Conservation (phyloP, 257 asterid species). For the Fraxinus pennsylvanica region DNA sequence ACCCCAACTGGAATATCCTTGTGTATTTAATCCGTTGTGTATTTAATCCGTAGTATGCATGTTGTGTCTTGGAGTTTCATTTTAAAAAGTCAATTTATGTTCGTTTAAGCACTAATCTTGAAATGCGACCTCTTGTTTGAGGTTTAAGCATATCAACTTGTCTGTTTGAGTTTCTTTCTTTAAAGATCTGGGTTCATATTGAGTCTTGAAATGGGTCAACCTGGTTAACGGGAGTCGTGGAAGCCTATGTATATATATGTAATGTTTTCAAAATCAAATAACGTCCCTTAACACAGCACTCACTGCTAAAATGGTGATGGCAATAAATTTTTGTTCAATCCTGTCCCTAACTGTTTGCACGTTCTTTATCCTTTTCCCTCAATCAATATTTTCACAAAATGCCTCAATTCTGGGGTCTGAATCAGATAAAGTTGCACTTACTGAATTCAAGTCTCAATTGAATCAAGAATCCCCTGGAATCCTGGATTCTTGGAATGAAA, state of each 20-base stretch:
- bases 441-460: background rate
- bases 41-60: background rate
- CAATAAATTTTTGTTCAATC: background rate
- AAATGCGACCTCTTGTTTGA: background rate
- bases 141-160: background rate
- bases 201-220: background rate
- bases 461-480: background rate
- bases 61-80: background rate
- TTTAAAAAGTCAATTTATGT: no score
- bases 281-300: background rate
- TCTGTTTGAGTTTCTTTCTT: background rate
- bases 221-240: background rate
- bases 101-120: background rate
- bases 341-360: background rate
- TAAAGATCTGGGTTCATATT: background rate
- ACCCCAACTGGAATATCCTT: background rate
- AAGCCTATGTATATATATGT: no score
- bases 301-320: background rate
- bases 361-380: background rate
- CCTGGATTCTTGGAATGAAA: background rate
- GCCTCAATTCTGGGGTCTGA: background rate
- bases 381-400: background rate
- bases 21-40: no score
- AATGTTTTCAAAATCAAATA: no score
- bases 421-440: background rate